Base-by-base conservation (phyloP, 2,329 filamentous ascomycete genomes). In the Bimuria novae-zelandiae region DNA sequence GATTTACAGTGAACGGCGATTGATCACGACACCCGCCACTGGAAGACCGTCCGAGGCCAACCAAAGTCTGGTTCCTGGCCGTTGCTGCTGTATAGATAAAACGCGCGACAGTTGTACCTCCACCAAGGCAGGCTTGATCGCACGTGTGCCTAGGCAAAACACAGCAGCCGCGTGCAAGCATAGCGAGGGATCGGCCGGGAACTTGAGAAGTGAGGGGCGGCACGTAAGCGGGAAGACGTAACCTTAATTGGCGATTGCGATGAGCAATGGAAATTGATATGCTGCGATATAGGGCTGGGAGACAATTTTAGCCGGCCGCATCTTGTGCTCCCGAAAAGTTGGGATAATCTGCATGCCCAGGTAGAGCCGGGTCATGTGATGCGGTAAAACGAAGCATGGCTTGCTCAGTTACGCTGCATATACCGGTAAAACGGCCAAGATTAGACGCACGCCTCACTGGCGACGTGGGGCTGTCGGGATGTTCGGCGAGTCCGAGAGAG, bases 221-320 rank as follows among this genome's bases (percentile, higher is more conserved):
- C 59, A 65, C 37, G 61, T 57, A 27, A 58, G 61, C 60, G 61
- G 44, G 63, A 63, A 67, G 58, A 63, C 65, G 66, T 67, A 69
- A 68, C 66, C 62, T 57, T 53, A 60, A 61, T 63, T 64, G 63
- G 65, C 62, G 61, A 64, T 62, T 54, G 52, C 49, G 57, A 64
- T 64, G 56, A 63, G 55, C 59, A 65, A 57, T 50, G 22, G 45
- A 59, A 54, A 59, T 39, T 62, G 55, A 64, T 64, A 63, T 52
- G 60, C 55, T 56, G 54, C 51, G 57, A 53, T 55, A 58, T 65
- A 62, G 55, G 60, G 57, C 57, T 56, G 59, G 54, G 19, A 22
- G 52, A 49, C 58, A 30, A 54, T 52, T 58, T 60, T 64, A 66
- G 56, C 61, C 65, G 62, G 63, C 53, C 56, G 52, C 52, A 51